A percentile compares a stretch with the other conserved stretches of the same genome.
Evolutionary conservation across 2,329 filamentous ascomycete species (phyloP).

Genomic region (Fusarium sp.): DNA sequence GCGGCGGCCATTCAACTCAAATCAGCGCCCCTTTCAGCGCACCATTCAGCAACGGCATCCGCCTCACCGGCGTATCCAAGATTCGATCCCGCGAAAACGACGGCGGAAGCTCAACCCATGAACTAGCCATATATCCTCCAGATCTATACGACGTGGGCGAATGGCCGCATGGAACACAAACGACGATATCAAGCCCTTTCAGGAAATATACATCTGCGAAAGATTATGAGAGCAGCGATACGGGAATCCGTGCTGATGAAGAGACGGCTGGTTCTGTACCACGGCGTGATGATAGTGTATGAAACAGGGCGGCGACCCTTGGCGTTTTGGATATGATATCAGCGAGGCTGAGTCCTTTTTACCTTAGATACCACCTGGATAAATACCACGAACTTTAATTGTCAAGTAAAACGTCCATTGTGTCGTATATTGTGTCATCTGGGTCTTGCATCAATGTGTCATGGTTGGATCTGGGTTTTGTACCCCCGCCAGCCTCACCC

Average conservation of each 20-base stretch:
- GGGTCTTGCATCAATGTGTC: background rate
- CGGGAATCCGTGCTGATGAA: conserved; percentile 26
- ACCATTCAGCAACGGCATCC: conserved; percentile 36
- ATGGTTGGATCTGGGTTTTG: background rate
- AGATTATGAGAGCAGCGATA: conserved; percentile 25
- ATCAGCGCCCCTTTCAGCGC: conserved; percentile 18
- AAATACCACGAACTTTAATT: background rate
- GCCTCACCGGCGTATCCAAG: conserved; percentile 28
- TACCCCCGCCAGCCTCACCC: conserved; percentile 12
- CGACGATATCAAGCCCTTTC: conserved; percentile 32
- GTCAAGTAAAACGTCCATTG: background rate
- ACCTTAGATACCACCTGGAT: conserved; percentile 34
- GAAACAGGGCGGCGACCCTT: conserved; percentile 29
- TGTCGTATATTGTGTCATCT: background rate
- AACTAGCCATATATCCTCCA: conserved; percentile 12
- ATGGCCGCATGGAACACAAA: conserved; percentile 29
- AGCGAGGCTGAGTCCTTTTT: conserved; percentile 1
- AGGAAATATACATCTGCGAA: conserved; percentile 34
- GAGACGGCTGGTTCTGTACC: conserved; percentile 27
- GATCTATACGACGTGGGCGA: conserved; percentile 29
- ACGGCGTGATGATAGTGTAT: conserved; percentile 28
- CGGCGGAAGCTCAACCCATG: conserved; percentile 35
- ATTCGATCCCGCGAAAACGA: conserved; percentile 22
- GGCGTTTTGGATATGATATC: conserved; percentile 25
- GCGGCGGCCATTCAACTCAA: conserved; percentile 23